Evolutionary conservation across 2,329 filamentous ascomycete species (phyloP), one percentile per base, ranked within the genome.

Genomic region (Diaporthe caulivora): DNA sequence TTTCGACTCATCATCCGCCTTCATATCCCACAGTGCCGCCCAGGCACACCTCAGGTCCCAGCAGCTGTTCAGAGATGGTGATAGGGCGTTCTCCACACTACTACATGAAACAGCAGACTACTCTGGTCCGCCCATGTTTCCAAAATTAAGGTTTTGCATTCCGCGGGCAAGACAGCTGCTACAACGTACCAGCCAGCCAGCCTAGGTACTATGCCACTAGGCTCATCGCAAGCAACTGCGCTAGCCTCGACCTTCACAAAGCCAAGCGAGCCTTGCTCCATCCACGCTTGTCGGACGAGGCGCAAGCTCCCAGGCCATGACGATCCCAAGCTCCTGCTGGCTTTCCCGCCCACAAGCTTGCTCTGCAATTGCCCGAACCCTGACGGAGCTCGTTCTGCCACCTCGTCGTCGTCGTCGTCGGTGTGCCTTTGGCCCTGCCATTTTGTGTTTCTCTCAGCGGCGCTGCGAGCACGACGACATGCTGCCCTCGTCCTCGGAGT

Each of bases 61-160:
- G 62, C 29, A 53, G 62, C 62, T 67, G 47, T 34, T 40, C 62
- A 53, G 47, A 67, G 37, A 26, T 26, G 47, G 62, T 67, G 62
- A 29, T 67, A 37, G 47, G 47, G 47, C 26, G 62, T 65, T 67
- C 62, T 65, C 62, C 62, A 53, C 62, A 53, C 44, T 53, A 53
- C 62, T 67, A 67, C 47, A 67, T 67, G 62, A 67, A 67, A 67
- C 62, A 67, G 44, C 62, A 67, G 62, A 49, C 62, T 29, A 53
- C 62, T 67, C n/a, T 67, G 62, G 62, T 65, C 62, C 13, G 44
- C 62, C 62, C 62, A 65, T 67, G 62, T 67, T 67, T 67, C 62
- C 47, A 67, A 67, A 67, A 67, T 67, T 67, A 67, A 67, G 47
- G 62, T 67, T 67, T 65, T 53, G 62, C 15, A 31, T 26, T 40